phyloP scores from a whole-genome alignment of 805 yeast species.

The Spathaspora arborariae region DNA sequence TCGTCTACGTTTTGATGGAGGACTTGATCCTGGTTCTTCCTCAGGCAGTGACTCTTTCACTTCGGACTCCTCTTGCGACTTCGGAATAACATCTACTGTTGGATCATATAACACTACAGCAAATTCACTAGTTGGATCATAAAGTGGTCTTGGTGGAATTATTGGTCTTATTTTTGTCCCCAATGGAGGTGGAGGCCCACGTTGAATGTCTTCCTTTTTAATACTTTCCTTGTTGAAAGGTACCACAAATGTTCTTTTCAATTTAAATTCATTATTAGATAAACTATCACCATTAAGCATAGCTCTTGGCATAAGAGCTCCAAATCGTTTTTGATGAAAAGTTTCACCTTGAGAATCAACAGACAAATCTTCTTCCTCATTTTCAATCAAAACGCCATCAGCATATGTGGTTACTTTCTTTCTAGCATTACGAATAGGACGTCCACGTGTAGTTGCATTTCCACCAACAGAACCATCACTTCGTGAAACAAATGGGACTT shows the following conservation, averaged over 20 bases:
- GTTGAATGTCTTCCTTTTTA: constrained; percentile 26
- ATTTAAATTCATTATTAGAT: constrained; percentile 33
- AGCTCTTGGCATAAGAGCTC: constrained; percentile 61
- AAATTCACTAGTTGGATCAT: constrained; percentile 89
- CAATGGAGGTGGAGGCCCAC: constrained; percentile 69
- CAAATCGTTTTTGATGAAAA: constrained; percentile 33
- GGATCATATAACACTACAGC: constrained; percentile 96
- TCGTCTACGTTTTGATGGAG: constrained; percentile 33
- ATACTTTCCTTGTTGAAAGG: constrained; percentile 48
- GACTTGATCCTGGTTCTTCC: constrained; percentile 12
- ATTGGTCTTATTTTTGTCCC: constrained; percentile 73
- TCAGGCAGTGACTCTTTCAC: constrained; percentile 10
- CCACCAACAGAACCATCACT: constrained; percentile 8
- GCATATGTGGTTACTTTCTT: constrained; percentile 32
- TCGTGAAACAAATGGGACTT: constrained; percentile 50
- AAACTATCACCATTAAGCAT: constrained; percentile 35
- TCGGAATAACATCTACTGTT: constrained; percentile 63
- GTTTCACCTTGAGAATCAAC: constrained; percentile 33
- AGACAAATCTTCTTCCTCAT: constrained; percentile 18
- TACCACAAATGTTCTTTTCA: constrained; percentile 48
- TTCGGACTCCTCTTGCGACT: constrained; percentile 15
- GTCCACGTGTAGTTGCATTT: constrained; percentile 9
- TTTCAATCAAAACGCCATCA: constrained; percentile 13
- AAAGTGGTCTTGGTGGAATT: constrained; percentile 86
- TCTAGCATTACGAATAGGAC: constrained; percentile 25